Base-by-base conservation (phyloP, 805 yeast genomes). In the Yamadazyma endophytica region DNA sequence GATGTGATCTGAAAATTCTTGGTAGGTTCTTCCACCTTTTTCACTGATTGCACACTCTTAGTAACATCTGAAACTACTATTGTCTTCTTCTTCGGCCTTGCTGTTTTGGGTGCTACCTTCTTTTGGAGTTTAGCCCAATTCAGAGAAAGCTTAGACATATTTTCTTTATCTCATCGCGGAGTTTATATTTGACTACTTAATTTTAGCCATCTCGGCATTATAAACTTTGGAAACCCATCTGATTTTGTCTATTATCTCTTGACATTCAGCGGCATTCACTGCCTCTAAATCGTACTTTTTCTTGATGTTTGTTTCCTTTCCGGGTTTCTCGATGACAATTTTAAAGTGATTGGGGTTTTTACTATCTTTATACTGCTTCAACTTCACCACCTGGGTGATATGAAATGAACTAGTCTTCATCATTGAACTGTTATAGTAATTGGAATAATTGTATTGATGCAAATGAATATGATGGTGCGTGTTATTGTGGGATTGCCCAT, bases 231-330 rank as follows among this genome's bases (percentile, higher is more conserved):
- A 59, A 20, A 84, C 67, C 48, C 72, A 68, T 29, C 70, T 69
- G 28, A 90, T 66, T 44, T 81, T 80, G n/a, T 71, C 63, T 6
- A 90, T 82, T 33, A 90, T 89, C 40, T 84, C 95, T 21, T 67
- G 69, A 27, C 92, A 76, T 36, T 82, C 82, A 2, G 53, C 52
- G 0, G 69, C 62, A 26, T 68, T 73, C 5, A 66, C 64, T 0
- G 96, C 92, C 47, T 89, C 97, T 35, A 90, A 70, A 46, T 87
- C 94, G 53, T 90, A 89, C 46, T 92, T 75, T 54, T 89, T 88
- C 19, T 82, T 74, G 2, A 40, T 25, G 3, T 20, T 26, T 2
- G 83, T 82, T 13, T 36, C 32, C 25, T 56, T 63, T 6, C 41
- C 50, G 9, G 50, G 58, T 33, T 62, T 64, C 26, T 50, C 43